Base-by-base conservation (phyloP, 202 grass and related monocot species). In the Elaeis oleifera region DNA sequence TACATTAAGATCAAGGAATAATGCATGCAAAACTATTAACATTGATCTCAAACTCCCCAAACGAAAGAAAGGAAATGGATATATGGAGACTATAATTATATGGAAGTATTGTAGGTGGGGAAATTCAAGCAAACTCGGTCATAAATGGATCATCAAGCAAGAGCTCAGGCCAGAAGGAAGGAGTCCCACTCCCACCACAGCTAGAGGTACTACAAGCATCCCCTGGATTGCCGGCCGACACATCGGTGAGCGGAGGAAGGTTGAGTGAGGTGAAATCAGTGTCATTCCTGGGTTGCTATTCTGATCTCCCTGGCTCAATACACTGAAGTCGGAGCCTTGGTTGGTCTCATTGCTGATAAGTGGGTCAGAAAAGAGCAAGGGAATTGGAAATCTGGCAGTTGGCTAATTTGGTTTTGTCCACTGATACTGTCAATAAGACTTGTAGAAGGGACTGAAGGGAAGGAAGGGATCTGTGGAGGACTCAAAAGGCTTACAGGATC, bases 171-270 rank as follows among this genome's bases (percentile, higher is more conserved):
- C 82, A 89, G 54, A 80, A 64, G 64, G 84, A 80, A 18, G 78
- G 59, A 58, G 53, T 71, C 82, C 64, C 81, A 71, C 71, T 75
- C 36, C 76, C 79, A 32, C 80, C 76, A 69, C 89, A 89, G 78
- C 81, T 94, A 52, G 84, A 80, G 64, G 75, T 74, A 50, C 78
- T 89, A 39, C 82, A 95, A 54, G 74, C 76, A 57, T 95, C 82
- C 9, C 82, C 79, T 0, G 83, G 60, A 78, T 76, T 95, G 74
- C 82, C 83, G 60, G 89, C 77, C 57, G 82, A 70, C 58, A 86
- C 64, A 75, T 95, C 90, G 4, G 76, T 61, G 48, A 89, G 85
- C 5, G 76, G 82, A 48, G 90, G 90, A 70, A 95, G 75, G 50
- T 83, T 5, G 70, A 78, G 50, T 94, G 8, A 36, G 11, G 84